Evolutionary conservation across 441 rosid genomes (phyloP), one percentile per base, ranked within the genome.

Genomic region (Aquilaria agallochum): DNA sequence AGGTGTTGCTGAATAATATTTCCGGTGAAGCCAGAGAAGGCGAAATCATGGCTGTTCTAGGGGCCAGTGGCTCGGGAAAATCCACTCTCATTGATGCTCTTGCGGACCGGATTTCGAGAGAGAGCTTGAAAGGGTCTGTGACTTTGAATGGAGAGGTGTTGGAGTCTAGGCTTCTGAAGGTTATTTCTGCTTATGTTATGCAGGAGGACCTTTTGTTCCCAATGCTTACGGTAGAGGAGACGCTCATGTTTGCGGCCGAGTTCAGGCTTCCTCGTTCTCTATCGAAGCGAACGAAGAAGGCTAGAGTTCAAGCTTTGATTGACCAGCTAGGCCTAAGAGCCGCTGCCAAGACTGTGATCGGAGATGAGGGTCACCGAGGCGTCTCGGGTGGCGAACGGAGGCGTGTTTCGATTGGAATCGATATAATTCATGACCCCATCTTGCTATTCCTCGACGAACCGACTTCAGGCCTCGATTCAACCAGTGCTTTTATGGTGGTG

Each of bases 181-280:
- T 84, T 53, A 92, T 92, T 31, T 92, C 96, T 0, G 96, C 96
- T 62, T 89, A 89, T 63, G 96, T 89, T 5, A 87, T 87, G 98
- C 93, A 89, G 66, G 98, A 89, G 32, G 98, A 92, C 65, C 90
- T 89, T 31, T 72, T 92, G 52, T 92, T 92, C 52, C 95, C 98
- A 0, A 89, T 87, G 98, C 76, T 89, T 11, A 92, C 92, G 0
- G 93, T 92, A 10, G 90, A 89, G 55, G 98, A 89, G 68, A 92
- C 95, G 0, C 63, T 92, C 11, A 89, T 87, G 95, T 87, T 87
- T 66, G 80, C 94, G 0, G 91, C 91, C 2, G 95, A 87, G 77
- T 87, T 87, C 71, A 69, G 91, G 65, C 89, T 87, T 36, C 95
- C 91, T 20, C 84, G 86, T 1, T 78, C 86, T 2, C 83, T 87